Evolutionary conservation across 139 green algal species (phyloP).

Genomic region (Chlorella ohadii): DNA sequence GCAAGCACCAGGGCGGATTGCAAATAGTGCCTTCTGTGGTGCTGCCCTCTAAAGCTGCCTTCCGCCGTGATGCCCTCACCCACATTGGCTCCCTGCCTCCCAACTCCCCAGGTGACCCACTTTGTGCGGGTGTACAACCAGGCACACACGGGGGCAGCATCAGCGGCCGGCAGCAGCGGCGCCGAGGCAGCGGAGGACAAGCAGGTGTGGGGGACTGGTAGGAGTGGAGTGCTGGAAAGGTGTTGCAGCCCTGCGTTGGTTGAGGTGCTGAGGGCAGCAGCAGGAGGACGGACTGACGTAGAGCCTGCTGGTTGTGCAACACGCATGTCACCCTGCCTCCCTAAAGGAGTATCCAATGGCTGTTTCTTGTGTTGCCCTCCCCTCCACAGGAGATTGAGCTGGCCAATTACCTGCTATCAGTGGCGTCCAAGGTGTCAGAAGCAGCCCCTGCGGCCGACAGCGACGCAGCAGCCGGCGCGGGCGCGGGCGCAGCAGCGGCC

Average conservation of each 20-base stretch:
- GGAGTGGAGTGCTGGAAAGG: no score
- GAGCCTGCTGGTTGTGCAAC: no score
- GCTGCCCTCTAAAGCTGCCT: no score
- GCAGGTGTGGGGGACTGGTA: background rate
- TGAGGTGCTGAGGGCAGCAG: no score
- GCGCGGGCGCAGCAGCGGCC: background rate
- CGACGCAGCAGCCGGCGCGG: background rate
- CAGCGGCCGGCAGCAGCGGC: background rate
- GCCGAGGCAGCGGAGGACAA: background rate
- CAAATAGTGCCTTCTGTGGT: no score
- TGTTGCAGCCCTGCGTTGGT: no score
- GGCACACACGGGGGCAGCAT: background rate
- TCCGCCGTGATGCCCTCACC: background rate
- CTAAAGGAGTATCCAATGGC: no score
- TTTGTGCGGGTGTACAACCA: slow-evolving; percentile 42
- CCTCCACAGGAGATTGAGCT: slow-evolving; percentile 35
- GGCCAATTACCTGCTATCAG: slow-evolving; percentile 45
- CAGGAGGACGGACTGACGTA: no score
- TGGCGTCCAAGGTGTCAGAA: slow-evolving; percentile 8
- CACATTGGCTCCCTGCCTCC: background rate
- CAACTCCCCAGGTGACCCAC: slow-evolving; percentile 21
- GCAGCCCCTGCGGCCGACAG: slow-evolving; percentile 2
- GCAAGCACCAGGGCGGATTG: no score
- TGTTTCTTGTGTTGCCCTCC: no score
- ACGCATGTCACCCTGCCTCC: no score